phyloP scores from a whole-genome alignment of 2,329 filamentous ascomycete genomes.

The Colletotrichum plurivorum region DNA sequence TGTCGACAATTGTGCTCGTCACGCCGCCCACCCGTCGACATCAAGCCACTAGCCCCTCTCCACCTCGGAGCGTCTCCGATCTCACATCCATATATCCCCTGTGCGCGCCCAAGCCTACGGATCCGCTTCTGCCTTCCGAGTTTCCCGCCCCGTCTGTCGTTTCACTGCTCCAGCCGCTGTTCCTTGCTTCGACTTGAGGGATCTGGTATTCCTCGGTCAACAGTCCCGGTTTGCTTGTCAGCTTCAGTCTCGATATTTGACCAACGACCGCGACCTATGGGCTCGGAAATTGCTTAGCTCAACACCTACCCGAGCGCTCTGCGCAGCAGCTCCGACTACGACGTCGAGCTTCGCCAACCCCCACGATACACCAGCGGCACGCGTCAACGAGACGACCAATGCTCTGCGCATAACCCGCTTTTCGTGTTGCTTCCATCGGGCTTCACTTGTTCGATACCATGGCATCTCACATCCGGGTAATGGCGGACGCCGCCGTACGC shows the following conservation, averaged over 20 bases:
- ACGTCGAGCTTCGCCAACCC: neutral
- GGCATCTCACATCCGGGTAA: conserved; percentile 54
- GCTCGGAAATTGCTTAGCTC: neutral
- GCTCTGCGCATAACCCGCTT: conserved; percentile 46
- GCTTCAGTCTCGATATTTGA: neutral
- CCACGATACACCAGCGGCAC: conserved; percentile 29
- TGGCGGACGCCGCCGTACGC: conserved; percentile 51
- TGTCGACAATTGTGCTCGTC: conserved; percentile 20
- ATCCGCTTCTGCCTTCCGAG: conserved; percentile 7
- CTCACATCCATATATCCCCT: conserved; percentile 43
- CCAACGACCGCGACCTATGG: neutral
- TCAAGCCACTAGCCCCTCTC: conserved; percentile 31
- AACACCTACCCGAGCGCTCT: neutral
- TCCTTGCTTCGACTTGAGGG: conserved; percentile 40
- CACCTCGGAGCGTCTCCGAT: conserved; percentile 32
- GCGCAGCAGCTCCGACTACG: neutral
- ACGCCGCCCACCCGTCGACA: conserved; percentile 26
- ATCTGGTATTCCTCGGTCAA: conserved; percentile 45
- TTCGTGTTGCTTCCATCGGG: conserved; percentile 39
- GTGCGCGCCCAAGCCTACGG: conserved; percentile 22
- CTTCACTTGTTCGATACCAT: conserved; percentile 49
- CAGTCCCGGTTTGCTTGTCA: conserved; percentile 15
- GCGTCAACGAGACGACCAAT: conserved; percentile 46
- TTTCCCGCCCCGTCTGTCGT: conserved; percentile 39
- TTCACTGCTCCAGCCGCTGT: conserved; percentile 22